Evolutionary conservation across 2,329 filamentous ascomycete species (phyloP), one percentile per base, ranked within the genome.

Genomic region (Pyrenochaeta sp.): DNA sequence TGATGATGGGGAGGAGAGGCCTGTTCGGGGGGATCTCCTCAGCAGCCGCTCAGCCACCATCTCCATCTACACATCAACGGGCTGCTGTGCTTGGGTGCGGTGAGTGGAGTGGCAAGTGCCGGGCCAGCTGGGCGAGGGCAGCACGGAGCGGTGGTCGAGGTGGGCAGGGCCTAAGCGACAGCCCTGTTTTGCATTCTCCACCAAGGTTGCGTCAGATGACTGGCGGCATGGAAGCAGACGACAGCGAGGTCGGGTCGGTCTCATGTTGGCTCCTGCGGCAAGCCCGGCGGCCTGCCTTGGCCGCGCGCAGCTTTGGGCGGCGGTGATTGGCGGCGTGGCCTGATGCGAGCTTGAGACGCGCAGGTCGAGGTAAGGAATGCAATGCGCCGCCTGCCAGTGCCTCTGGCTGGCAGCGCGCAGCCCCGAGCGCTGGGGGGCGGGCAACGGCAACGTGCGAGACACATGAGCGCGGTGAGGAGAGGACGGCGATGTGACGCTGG

Each of bases 401-500:
- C n/a, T n/a, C n/a, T n/a, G n/a, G n/a, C n/a, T n/a, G n/a, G n/a
- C n/a, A n/a, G n/a, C n/a, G n/a, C n/a, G n/a, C 63, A 65, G 62
- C 55, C 52, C 60, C 51, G 39, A 47, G 48, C 30, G 52, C 31
- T 62, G 53, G 61, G 55, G 47, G 48, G 53, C 40, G 54, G 49
- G 47, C 51, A 29, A 60, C 53, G 34, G 61, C 61, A 67, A 69
- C 65, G 65, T 69, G 65, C 62, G 53, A 67, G 63, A 62, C 62
- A 68, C 60, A 65, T 60, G 64, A 55, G 63, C 35, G 58, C 44
- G 40, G 32, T 45, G 42, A 41, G 45, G 44, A 41, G 47, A 59
- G 60, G 53, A 60, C 44, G 35, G 52, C 46, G 42, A 67, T 58
- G 62, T 59, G 56, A 68, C 63, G 45, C 41, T 52, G 44, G 45